Evolutionary conservation across 805 yeast species (phyloP).

Genomic region (Candida ovalis): DNA sequence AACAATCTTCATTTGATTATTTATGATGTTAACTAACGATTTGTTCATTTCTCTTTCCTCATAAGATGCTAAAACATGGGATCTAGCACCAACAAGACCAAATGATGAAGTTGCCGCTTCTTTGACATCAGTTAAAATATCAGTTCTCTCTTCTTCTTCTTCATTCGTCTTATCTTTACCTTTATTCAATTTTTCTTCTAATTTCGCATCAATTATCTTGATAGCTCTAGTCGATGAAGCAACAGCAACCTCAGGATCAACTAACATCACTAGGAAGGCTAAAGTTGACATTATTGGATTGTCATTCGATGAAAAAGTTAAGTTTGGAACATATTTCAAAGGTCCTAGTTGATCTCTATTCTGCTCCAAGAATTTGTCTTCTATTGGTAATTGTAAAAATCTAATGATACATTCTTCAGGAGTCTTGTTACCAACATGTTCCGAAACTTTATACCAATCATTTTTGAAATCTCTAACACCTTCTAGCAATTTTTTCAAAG

Average conservation of each 20-base stretch:
- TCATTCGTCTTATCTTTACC: slow-evolving; percentile 20
- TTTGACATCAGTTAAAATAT: slow-evolving; percentile 34
- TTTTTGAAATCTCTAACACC: slow-evolving; percentile 60
- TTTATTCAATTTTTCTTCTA: slow-evolving; percentile 36
- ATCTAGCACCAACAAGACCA: slow-evolving; percentile 72
- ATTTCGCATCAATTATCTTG: slow-evolving; percentile 41
- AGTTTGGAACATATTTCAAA: slow-evolving; percentile 73
- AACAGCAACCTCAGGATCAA: slow-evolving; percentile 80
- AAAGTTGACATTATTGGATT: slow-evolving; percentile 94
- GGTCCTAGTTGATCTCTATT: slow-evolving; percentile 57
- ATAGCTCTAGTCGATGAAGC: slow-evolving; percentile 73
- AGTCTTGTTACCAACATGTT: slow-evolving; percentile 61
- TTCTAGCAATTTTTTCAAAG: slow-evolving; percentile 54
- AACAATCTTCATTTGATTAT: slow-evolving; percentile 58
- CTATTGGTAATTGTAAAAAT: slow-evolving; percentile 77
- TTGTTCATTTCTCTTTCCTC: slow-evolving; percentile 77
- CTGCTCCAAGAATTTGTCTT: slow-evolving; percentile 61
- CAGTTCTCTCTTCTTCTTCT: slow-evolving; percentile 15
- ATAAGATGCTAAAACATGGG: slow-evolving; percentile 73
- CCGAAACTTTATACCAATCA: slow-evolving; percentile 79
- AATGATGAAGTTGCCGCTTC: slow-evolving; percentile 69
- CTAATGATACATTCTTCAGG: slow-evolving; percentile 78
- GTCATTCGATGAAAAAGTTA: slow-evolving; percentile 81
- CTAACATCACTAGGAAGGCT: slow-evolving; percentile 78
- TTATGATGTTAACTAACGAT: slow-evolving; percentile 52